phyloP scores from a whole-genome alignment of 2,329 filamentous ascomycete genomes.

The Mariannaea elegans region DNA sequence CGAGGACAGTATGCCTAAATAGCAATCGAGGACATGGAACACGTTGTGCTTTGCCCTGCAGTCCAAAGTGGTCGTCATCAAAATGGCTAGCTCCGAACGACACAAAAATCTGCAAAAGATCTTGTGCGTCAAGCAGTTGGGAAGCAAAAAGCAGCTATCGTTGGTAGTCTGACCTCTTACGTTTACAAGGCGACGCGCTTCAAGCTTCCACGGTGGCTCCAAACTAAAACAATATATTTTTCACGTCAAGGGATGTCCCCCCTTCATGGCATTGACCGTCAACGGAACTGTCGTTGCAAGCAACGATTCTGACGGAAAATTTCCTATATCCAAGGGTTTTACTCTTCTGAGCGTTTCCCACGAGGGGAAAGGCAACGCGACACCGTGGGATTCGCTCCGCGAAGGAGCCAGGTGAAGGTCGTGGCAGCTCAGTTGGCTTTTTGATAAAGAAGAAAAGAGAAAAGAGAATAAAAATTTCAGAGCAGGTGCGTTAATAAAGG shows the following conservation, averaged over 20 bases:
- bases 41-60: too few species aligned
- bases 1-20: too few species aligned
- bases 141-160: too few species aligned
- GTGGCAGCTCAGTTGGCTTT: conserved; percentile 71
- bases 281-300: conserved; percentile 48
- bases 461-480: conserved; percentile 41
- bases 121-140: too few species aligned
- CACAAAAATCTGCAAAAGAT: too few species aligned
- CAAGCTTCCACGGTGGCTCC: not conserved
- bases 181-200: too few species aligned
- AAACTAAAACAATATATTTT: not conserved
- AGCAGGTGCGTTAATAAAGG: conserved; percentile 36
- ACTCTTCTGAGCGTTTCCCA: conserved; percentile 66
- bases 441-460: conserved; percentile 64
- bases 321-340: conserved; percentile 71
- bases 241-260: conserved; percentile 57
- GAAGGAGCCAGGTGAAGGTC: conserved; percentile 62
- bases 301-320: conserved; percentile 59
- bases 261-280: conserved; percentile 69
- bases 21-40: too few species aligned
- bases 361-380: conserved; percentile 66
- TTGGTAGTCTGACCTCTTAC: too few species aligned
- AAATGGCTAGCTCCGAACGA: too few species aligned
- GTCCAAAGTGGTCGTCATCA: too few species aligned
- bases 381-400: conserved; percentile 58